Conservation (phyloP, 495 filamentous ascomycete species). For the Zalerion maritima region DNA sequence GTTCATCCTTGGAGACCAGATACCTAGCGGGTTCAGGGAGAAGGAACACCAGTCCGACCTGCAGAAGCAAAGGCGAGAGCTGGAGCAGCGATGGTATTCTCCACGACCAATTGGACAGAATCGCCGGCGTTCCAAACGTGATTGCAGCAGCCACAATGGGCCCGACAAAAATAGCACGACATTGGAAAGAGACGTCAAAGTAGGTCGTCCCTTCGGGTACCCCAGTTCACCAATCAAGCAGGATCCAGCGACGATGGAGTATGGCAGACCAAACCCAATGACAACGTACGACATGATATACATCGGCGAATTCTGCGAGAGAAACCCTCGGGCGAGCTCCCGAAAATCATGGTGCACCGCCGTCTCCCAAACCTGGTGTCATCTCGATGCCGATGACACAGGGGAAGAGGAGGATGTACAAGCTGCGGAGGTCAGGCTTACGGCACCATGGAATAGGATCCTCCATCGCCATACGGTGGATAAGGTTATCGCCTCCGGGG, state of each 20-base stretch:
- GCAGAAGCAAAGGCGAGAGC: slow-evolving; percentile 37
- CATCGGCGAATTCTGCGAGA: slow-evolving; percentile 33
- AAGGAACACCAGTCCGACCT: slow-evolving; percentile 40
- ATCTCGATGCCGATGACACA: slow-evolving; percentile 56
- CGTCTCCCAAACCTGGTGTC: slow-evolving; percentile 58
- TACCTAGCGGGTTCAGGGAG: slow-evolving; percentile 48
- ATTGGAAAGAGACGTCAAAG: slow-evolving; percentile 55
- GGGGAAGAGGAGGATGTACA: slow-evolving; percentile 52
- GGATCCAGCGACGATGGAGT: slow-evolving; percentile 49
- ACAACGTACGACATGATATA: slow-evolving; percentile 51
- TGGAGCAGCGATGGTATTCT: slow-evolving; percentile 46
- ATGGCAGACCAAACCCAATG: slow-evolving; percentile 50
- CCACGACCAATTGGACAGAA: slow-evolving; percentile 48
- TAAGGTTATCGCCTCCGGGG: slow-evolving; percentile 24
- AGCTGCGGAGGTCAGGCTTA: slow-evolving; percentile 43
- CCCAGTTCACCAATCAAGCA: slow-evolving; percentile 50
- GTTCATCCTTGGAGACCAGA: slow-evolving; percentile 42
- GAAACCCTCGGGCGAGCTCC: slow-evolving; percentile 32
- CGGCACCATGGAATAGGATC: slow-evolving; percentile 46
- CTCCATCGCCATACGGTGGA: slow-evolving; percentile 39
- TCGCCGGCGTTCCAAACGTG: slow-evolving; percentile 41
- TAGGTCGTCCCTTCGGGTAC: slow-evolving; percentile 50
- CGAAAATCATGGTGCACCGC: too few relatives aligned
- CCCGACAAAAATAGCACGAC: slow-evolving; percentile 48
- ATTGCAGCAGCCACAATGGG: slow-evolving; percentile 44